These are phyloP conservation scores for Phytophthora ohioensis DNA, from an alignment of 352 stramenopile genomes.

Conservation along the genomic window DNA sequence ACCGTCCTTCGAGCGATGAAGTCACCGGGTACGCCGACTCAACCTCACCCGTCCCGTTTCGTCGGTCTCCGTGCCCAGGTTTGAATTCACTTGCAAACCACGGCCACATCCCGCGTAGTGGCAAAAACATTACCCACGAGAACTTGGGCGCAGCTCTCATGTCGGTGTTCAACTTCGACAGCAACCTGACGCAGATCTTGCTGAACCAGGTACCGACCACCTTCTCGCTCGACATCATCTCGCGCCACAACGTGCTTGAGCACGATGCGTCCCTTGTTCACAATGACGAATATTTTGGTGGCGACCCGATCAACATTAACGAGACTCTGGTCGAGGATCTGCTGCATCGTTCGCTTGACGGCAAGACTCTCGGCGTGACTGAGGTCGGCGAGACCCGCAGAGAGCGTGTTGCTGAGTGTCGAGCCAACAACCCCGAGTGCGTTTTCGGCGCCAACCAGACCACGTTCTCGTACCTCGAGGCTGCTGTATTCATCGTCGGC, in stretches of 20 bases:
- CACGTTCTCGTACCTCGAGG: slow-evolving; percentile 37
- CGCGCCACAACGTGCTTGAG: slow-evolving; percentile 53
- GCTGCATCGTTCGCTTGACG: slow-evolving; percentile 26
- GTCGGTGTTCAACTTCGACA: slow-evolving; percentile 42
- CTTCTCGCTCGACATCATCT: slow-evolving; percentile 43
- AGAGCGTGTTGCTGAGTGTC: slow-evolving; percentile 37
- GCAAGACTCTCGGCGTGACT: slow-evolving; percentile 27
- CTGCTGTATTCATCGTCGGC: slow-evolving; percentile 39
- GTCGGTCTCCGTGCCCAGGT: slow-evolving; percentile 48
- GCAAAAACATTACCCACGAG: slow-evolving; percentile 50
- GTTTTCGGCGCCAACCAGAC: slow-evolving; percentile 29
- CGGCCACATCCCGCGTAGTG: slow-evolving; percentile 53
- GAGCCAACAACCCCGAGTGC: slow-evolving; percentile 44
- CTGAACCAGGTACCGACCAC: slow-evolving; percentile 31
- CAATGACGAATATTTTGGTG: slow-evolving; percentile 36
- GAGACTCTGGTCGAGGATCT: slow-evolving; percentile 31
- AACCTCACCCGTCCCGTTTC: slow-evolving; percentile 37
- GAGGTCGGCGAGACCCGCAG: slow-evolving; percentile 27
- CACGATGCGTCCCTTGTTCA: slow-evolving; percentile 55
- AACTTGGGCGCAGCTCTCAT: slow-evolving; percentile 31
- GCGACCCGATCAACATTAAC: slow-evolving; percentile 34
- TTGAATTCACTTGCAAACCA: slow-evolving; percentile 66
- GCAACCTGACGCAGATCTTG: slow-evolving; percentile 25
- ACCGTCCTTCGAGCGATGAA: slow-evolving; percentile 37
- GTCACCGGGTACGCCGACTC: slow-evolving; percentile 37